Conservation (phyloP, 2,329 filamentous ascomycete genomes). For the Fusarium sp. region DNA sequence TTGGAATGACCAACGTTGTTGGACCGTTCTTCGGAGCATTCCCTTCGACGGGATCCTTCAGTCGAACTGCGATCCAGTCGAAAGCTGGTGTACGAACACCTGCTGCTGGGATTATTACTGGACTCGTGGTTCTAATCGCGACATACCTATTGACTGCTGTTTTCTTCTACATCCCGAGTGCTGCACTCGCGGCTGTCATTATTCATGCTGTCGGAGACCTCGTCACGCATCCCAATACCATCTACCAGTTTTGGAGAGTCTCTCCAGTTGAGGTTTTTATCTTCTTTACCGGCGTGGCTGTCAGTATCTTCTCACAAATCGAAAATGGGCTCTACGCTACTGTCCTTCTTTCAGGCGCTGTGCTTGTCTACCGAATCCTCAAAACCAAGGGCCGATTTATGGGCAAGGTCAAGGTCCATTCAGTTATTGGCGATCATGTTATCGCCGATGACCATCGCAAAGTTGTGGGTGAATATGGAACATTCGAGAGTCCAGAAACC, state of each 20-base stretch:
- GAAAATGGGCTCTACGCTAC: conserved; percentile 95
- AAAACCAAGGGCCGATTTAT: conserved; percentile 87
- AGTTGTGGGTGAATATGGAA: conserved; percentile 66
- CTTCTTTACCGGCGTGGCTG: conserved; percentile 92
- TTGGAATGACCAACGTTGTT: conserved; percentile 89
- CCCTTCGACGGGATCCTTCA: conserved; percentile 94
- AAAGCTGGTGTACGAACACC: conserved; percentile 96
- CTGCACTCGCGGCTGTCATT: conserved; percentile 86
- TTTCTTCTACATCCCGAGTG: conserved; percentile 92
- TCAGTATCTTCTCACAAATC: conserved; percentile 88
- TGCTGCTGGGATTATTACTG: conserved; percentile 90
- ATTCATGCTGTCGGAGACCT: conserved; percentile 96
- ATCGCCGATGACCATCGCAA: conserved; percentile 70
- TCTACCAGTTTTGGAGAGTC: conserved; percentile 96
- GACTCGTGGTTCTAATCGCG: conserved; percentile 84
- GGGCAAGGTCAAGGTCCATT: conserved; percentile 76
- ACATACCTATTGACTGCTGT: conserved; percentile 89
- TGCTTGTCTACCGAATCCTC: conserved; percentile 86
- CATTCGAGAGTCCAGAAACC: conserved; percentile 62
- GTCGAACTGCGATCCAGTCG: conserved; percentile 94
- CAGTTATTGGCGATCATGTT: conserved; percentile 81
- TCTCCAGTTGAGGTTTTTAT: conserved; percentile 91
- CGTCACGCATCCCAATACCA: conserved; percentile 88
- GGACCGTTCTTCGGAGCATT: conserved; percentile 94
- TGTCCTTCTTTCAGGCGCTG: conserved; percentile 78